Conservation (phyloP, 1,139 yeast genomes). For the Pichia sp. region DNA sequence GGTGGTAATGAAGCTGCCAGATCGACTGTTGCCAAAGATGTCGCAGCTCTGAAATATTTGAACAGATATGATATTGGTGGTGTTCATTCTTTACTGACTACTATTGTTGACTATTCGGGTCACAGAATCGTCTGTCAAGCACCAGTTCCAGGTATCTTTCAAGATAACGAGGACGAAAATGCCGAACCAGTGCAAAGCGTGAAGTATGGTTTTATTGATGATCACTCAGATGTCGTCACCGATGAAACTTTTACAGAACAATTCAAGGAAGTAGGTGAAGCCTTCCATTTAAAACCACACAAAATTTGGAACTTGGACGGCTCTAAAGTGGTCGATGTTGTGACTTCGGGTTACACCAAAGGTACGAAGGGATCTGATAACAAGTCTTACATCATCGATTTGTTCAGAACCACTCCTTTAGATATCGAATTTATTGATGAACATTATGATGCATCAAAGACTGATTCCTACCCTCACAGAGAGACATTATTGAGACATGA, state of each 20-base stretch:
- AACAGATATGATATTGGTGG: constrained; percentile 64
- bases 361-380: constrained; percentile 86
- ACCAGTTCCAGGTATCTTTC: constrained; percentile 91
- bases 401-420: constrained; percentile 77
- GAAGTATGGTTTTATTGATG: constrained; percentile 69
- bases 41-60: constrained; percentile 63
- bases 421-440: constrained; percentile 72
- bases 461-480: constrained; percentile 68
- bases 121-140: constrained; percentile 87
- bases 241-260: constrained; percentile 46
- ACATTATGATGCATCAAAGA: constrained; percentile 38
- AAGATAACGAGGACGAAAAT: constrained; percentile 29
- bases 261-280: constrained; percentile 61
- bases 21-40: constrained; percentile 74
- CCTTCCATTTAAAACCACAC: constrained; percentile 75
- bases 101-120: constrained; percentile 86
- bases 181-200: constrained; percentile 44
- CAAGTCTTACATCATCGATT: constrained; percentile 77
- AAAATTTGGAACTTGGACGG: constrained; percentile 43
- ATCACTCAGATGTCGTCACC: constrained; percentile 40
- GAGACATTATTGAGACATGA: constrained; percentile 79
- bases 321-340: constrained; percentile 43
- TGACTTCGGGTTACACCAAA: constrained; percentile 74
- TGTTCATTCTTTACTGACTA: constrained; percentile 67
- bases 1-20: constrained; percentile 90